Conservation (phyloP, 163 green algal genomes). For the Coccomyxa subellipsoidea region DNA sequence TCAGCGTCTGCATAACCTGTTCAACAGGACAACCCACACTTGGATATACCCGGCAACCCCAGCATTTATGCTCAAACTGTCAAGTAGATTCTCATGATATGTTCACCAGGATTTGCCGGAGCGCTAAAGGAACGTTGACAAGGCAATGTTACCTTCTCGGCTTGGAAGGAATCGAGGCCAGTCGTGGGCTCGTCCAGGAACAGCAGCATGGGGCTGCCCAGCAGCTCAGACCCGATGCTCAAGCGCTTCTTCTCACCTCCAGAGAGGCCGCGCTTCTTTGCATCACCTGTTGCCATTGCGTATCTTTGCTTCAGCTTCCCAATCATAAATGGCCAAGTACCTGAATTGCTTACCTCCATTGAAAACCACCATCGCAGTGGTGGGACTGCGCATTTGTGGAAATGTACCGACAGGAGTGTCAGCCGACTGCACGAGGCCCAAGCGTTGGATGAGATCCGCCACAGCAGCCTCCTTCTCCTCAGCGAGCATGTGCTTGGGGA, state of each 20-base stretch:
- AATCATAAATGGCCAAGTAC: too few species aligned
- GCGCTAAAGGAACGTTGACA: too few species aligned
- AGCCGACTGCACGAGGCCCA: slow-evolving; percentile 68
- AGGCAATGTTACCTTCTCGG: slow-evolving; percentile 55
- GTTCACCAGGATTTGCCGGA: too few species aligned
- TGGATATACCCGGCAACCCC: too few species aligned
- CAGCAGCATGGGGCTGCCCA: slow-evolving; percentile 43
- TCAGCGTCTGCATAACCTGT: slow-evolving; percentile 74
- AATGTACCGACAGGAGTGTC: slow-evolving; percentile 77
- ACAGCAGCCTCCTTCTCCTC: slow-evolving; percentile 57
- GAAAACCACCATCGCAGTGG: too few species aligned
- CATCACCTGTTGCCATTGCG: background rate
- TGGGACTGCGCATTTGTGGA: too few species aligned
- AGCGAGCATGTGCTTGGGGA: slow-evolving; percentile 40
- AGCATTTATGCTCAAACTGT: too few species aligned
- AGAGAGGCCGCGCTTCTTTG: slow-evolving; percentile 19
- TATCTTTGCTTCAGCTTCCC: too few species aligned
- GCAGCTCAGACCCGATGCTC: slow-evolving; percentile 81
- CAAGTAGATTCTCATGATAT: too few species aligned
- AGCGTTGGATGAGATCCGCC: slow-evolving; percentile 62
- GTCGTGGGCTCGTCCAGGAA: slow-evolving; percentile 73
- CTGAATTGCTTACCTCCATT: too few species aligned
- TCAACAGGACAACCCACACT: too few species aligned
- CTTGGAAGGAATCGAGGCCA: slow-evolving; percentile 82
- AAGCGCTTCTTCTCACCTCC: slow-evolving; percentile 93